These are phyloP conservation scores for Mimosa bimucronata DNA, from an alignment of 306 rosid genomes.

Conservation along the genomic window DNA sequence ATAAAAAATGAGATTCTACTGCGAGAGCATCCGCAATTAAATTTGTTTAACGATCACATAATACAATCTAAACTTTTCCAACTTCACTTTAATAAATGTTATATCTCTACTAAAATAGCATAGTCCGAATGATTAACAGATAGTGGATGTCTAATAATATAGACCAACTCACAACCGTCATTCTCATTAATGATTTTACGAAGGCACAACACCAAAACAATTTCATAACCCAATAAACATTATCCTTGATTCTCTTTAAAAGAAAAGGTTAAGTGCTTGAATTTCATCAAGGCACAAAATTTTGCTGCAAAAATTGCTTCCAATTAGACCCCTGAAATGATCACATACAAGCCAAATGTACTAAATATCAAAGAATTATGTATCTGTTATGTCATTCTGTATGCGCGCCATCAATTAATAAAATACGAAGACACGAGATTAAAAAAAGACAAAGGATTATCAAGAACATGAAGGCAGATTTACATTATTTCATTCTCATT, in stretches of 20 bases:
- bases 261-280: not conserved
- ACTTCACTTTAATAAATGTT: too few relatives aligned
- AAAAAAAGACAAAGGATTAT: not conserved
- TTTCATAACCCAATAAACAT: too few relatives aligned
- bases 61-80: too few relatives aligned
- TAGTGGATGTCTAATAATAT: too few relatives aligned
- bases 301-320: not conserved
- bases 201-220: too few relatives aligned
- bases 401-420: not conserved
- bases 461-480: not conserved
- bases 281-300: not conserved
- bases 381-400: not conserved
- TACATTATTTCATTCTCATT: conserved; percentile 1
- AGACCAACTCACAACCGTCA: too few relatives aligned
- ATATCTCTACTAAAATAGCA: too few relatives aligned
- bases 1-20: too few relatives aligned
- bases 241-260: not conserved
- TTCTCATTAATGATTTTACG: too few relatives aligned
- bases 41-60: too few relatives aligned
- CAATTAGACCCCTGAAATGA: not conserved
- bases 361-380: not conserved
- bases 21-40: too few relatives aligned
- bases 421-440: not conserved
- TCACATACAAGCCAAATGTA: not conserved
- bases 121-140: too few relatives aligned